phyloP scores from a whole-genome alignment of 2,329 filamentous ascomycete species.

The Neocatenulostroma microsporum region DNA sequence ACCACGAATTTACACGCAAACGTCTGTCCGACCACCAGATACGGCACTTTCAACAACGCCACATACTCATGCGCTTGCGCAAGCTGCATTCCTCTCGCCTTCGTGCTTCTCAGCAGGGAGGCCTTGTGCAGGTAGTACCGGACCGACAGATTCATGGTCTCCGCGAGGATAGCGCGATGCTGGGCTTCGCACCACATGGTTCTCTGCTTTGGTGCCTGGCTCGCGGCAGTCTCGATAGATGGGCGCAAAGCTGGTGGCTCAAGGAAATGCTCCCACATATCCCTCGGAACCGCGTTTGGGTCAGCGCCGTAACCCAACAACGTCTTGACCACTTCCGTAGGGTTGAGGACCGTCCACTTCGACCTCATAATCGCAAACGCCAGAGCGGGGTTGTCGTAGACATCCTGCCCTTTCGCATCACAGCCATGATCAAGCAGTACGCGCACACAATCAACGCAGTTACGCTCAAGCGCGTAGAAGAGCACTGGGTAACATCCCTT shows the following conservation, averaged over 20 bases:
- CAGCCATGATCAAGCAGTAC: slow-evolving; percentile 2
- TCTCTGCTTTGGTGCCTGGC: neutral
- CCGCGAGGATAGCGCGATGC: slow-evolving; percentile 3
- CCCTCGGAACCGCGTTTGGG: neutral
- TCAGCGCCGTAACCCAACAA: slow-evolving; percentile 1
- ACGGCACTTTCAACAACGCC: slow-evolving; percentile 4
- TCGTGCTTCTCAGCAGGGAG: neutral
- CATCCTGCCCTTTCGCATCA: neutral
- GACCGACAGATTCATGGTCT: slow-evolving; percentile 3
- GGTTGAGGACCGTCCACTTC: slow-evolving; percentile 2
- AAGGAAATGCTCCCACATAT: slow-evolving; percentile 5
- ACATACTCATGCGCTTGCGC: slow-evolving; percentile 4
- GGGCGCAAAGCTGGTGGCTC: neutral
- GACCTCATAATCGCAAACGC: slow-evolving; percentile 5
- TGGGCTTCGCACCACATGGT: slow-evolving; percentile 3
- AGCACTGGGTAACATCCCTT: slow-evolving; percentile 1
- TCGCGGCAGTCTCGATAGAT: neutral
- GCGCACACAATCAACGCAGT: slow-evolving; percentile 3
- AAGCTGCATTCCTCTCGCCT: slow-evolving; percentile 3
- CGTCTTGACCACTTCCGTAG: slow-evolving; percentile 5
- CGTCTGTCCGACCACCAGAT: slow-evolving; percentile 4
- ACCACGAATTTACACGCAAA: slow-evolving; percentile 5
- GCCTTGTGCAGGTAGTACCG: slow-evolving; percentile 6
- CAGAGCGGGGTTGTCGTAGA: neutral
- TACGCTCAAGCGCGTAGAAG: slow-evolving; percentile 5